phyloP scores from a whole-genome alignment of 352 stramenopile genomes.

The Elongisporangium senticosum region DNA sequence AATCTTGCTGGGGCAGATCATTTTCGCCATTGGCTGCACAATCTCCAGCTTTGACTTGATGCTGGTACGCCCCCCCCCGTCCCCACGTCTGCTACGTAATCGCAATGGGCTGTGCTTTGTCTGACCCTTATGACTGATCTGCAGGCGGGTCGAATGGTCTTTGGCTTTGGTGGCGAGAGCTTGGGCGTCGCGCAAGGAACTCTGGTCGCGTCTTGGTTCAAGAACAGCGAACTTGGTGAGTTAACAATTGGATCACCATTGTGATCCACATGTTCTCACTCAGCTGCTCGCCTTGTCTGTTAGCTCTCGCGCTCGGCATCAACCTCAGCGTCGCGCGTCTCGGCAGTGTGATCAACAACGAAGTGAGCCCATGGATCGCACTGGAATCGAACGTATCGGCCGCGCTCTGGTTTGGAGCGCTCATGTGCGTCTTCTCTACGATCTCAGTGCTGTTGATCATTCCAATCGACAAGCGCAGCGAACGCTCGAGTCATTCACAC shows the following conservation, averaged over 20 bases:
- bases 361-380: conserved; percentile 79
- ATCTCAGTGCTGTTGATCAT: conserved; percentile 69
- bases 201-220: conserved; percentile 91
- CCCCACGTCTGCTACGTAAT: not conserved
- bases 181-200: conserved; percentile 88
- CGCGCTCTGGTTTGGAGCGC: conserved; percentile 83
- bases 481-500: conserved; percentile 19
- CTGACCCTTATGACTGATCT: conserved; percentile 5
- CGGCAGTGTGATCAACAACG: conserved; percentile 92
- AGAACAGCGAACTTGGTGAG: conserved; percentile 83
- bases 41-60: conserved; percentile 77
- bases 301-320: conserved; percentile 88
- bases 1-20: conserved; percentile 79
- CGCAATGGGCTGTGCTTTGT: not conserved
- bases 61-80: conserved; percentile 24
- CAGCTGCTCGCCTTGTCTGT: not conserved
- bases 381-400: conserved; percentile 47
- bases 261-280: not conserved
- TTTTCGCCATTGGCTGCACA: conserved; percentile 86
- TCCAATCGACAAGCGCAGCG: conserved; percentile 70
- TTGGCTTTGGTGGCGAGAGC: conserved; percentile 90
- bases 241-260: not conserved
- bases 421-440: conserved; percentile 74
- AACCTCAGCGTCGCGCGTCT: conserved; percentile 89
- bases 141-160: conserved; percentile 86